A percentile compares a stretch with the other conserved stretches of the same genome.
Conservation (phyloP, 345 rosid genomes). For the Eucalyptus erythrocorys region DNA sequence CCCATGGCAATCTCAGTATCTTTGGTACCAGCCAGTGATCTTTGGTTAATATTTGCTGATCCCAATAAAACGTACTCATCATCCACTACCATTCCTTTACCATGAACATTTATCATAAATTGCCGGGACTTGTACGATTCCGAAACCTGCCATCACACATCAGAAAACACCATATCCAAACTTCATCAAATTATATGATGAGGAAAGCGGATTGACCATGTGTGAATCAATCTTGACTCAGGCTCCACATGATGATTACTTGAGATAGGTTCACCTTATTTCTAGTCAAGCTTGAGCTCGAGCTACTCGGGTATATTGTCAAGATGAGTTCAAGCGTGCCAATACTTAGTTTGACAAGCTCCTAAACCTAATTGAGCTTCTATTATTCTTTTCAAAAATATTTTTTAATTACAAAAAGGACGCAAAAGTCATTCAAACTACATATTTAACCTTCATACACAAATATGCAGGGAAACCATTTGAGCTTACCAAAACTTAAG, state of each 20-base stretch:
- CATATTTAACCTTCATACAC: neutral
- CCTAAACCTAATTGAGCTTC: neutral
- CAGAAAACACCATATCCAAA: neutral
- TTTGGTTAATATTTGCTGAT: conserved; percentile 95
- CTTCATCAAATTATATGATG: neutral
- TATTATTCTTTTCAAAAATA: neutral
- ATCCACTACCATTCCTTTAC: conserved; percentile 90
- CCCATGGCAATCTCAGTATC: conserved; percentile 98
- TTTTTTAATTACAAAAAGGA: neutral
- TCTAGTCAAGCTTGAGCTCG: neutral
- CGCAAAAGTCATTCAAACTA: neutral
- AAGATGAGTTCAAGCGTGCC: neutral
- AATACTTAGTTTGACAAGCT: neutral
- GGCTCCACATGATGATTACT: neutral
- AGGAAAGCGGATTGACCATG: neutral
- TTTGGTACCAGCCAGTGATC: conserved; percentile 94
- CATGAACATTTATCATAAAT: conserved; percentile 90
- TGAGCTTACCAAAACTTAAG: neutral
- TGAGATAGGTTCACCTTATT: neutral
- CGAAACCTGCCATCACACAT: conserved; percentile 25
- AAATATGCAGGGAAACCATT: neutral
- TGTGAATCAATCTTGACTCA: neutral
- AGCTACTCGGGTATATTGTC: neutral
- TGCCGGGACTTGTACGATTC: conserved; percentile 32
- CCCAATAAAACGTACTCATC: conserved; percentile 87